phyloP scores from a whole-genome alignment of 1,284 basidiomycete species.

The Rhodotorula sp. region DNA sequence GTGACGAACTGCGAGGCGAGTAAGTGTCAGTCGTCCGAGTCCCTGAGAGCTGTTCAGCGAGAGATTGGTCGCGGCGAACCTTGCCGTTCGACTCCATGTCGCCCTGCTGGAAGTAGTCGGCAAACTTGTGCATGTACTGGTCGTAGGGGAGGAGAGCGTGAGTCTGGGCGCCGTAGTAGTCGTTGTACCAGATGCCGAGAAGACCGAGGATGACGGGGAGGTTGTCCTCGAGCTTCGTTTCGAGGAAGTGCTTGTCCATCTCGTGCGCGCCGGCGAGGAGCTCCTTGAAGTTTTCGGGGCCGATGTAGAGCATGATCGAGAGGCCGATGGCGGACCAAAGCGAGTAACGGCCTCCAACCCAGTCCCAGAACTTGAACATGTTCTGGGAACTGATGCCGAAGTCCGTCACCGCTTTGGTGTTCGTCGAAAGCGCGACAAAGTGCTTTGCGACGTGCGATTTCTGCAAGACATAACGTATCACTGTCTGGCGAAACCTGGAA shows the following conservation, averaged over 20 bases:
- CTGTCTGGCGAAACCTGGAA: too few species aligned
- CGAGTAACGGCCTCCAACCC: conserved; percentile 98
- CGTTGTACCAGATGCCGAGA: conserved; percentile 98
- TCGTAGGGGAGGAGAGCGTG: conserved; percentile 95
- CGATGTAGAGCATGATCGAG: conserved; percentile 87
- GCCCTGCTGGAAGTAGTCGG: conserved; percentile 99
- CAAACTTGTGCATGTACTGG: conserved; percentile 98
- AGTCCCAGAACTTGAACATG: conserved; percentile 99
- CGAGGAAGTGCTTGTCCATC: conserved; percentile 96
- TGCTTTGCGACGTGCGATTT: conserved; percentile 95
- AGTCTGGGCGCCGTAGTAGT: conserved; percentile 94
- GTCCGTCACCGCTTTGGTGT: conserved; percentile 87
- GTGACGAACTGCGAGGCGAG: conserved; percentile 62
- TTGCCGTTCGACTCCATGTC: conserved; percentile 99
- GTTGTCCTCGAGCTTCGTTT: conserved; percentile 83
- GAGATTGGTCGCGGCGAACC: conserved; percentile 1
- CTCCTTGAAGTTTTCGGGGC: conserved; percentile 90
- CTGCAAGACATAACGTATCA: conserved; percentile 42
- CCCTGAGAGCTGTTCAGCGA: background rate
- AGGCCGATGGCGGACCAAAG: conserved; percentile 98
- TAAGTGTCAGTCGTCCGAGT: background rate
- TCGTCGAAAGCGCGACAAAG: conserved; percentile 96
- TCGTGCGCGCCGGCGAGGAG: conserved; percentile 89
- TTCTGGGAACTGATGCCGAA: conserved; percentile 90
- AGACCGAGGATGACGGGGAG: conserved; percentile 86